Conservation (phyloP, 495 filamentous ascomycete species). For the Lentithecium fluviatile region DNA sequence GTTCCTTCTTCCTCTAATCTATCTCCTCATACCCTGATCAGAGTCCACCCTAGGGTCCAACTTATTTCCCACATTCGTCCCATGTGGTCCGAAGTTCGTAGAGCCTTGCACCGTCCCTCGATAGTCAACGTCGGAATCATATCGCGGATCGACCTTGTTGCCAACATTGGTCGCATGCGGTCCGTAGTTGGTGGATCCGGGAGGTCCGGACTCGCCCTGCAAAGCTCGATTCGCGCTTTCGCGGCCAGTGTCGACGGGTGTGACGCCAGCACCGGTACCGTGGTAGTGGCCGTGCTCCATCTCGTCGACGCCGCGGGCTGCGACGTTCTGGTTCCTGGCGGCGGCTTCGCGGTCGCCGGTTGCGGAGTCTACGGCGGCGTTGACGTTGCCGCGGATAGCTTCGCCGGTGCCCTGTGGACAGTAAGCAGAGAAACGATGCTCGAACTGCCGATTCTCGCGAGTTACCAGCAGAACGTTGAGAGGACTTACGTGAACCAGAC, state of each 20-base stretch:
- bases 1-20: too few relatives aligned
- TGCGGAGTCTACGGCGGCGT: conserved; percentile 28
- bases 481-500: conserved; percentile 27
- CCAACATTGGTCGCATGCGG: conserved; percentile 9
- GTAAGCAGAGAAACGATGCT: not conserved
- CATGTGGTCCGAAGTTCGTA: conserved; percentile 14
- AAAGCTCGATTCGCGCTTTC: conserved; percentile 1
- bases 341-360: conserved; percentile 19
- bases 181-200: conserved; percentile 11
- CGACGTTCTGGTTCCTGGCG: conserved; percentile 26
- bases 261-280: conserved; percentile 27
- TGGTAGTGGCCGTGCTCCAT: conserved; percentile 29
- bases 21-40: conserved; percentile 3
- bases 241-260: conserved; percentile 19
- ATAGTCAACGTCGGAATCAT: conserved; percentile 7
- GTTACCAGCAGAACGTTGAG: not conserved
- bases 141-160: conserved; percentile 22
- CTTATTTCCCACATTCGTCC: conserved; percentile 14
- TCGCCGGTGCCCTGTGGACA: conserved; percentile 31
- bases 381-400: conserved; percentile 35
- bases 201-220: conserved; percentile 4
- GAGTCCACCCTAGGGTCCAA: conserved; percentile 8
- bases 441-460: too few relatives aligned
- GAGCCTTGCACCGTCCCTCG: not conserved
- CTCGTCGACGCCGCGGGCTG: conserved; percentile 28